Conservation (phyloP, 2,329 filamentous ascomycete species). For the Diaporthe vaccinii region DNA sequence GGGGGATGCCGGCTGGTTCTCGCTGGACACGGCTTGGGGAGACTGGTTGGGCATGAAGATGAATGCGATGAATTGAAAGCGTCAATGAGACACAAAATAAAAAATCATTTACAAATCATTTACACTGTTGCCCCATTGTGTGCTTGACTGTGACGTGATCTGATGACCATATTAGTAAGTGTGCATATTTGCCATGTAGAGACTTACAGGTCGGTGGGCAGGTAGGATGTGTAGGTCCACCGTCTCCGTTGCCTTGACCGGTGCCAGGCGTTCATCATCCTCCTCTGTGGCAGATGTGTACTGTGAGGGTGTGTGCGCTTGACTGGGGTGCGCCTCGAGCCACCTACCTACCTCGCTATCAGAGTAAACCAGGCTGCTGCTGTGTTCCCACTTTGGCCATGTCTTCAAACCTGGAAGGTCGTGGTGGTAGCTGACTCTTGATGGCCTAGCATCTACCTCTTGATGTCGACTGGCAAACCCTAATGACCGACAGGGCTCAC, state of each 20-base stretch:
- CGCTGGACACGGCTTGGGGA: not conserved
- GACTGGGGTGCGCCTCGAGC: too few relatives aligned
- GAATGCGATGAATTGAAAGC: conserved; percentile 27
- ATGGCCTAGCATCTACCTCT: not conserved
- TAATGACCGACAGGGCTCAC: too few relatives aligned
- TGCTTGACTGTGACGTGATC: not conserved
- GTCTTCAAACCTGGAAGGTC: not conserved
- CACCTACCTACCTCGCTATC: too few relatives aligned
- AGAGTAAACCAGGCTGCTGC: not conserved
- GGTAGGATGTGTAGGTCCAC: not conserved
- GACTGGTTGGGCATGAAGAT: not conserved
- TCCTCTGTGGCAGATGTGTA: too few relatives aligned
- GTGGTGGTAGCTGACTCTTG: not conserved
- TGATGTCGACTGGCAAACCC: not conserved
- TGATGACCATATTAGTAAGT: not conserved
- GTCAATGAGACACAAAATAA: not conserved
- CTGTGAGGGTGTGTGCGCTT: too few relatives aligned
- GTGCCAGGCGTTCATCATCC: too few relatives aligned
- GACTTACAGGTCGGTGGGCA: too few relatives aligned
- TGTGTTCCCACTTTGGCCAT: not conserved
- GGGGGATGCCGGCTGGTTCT: not conserved
- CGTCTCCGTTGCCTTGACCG: too few relatives aligned
- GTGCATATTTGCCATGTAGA: too few relatives aligned
- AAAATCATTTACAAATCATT: not conserved
- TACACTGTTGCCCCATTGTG: too few relatives aligned